A percentile compares a stretch with the other conserved stretches of the same genome.
phyloP scores from a whole-genome alignment of 2,329 filamentous ascomycete species.

The Aspergillus niger region DNA sequence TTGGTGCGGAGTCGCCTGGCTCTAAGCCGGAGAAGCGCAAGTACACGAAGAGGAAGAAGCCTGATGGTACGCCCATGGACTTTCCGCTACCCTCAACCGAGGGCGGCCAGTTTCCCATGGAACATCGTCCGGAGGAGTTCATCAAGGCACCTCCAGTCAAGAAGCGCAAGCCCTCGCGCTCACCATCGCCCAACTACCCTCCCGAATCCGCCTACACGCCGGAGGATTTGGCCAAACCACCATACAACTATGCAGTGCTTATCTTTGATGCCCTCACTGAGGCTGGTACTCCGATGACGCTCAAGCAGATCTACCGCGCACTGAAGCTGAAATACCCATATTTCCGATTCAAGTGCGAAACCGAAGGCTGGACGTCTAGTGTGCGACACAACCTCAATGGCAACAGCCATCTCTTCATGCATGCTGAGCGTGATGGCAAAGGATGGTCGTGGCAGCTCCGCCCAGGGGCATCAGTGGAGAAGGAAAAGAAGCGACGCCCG shows the following conservation, averaged over 20 bases:
- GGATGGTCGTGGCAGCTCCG: conserved; percentile 66
- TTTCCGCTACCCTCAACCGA: conserved; percentile 48
- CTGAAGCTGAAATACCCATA: conserved; percentile 66
- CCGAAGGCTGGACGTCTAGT: conserved; percentile 67
- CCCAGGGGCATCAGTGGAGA: conserved; percentile 61
- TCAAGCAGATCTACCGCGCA: conserved; percentile 67
- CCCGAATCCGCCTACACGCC: conserved; percentile 61
- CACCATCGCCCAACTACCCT: conserved; percentile 63
- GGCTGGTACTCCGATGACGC: conserved; percentile 59
- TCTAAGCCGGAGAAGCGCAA: conserved; percentile 51
- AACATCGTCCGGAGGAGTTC: conserved; percentile 44
- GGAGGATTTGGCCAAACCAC: conserved; percentile 64
- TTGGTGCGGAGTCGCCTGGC: conserved; percentile 37
- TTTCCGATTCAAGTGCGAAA: conserved; percentile 63
- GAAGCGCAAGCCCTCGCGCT: conserved; percentile 57
- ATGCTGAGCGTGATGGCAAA: conserved; percentile 63
- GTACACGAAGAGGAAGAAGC: conserved; percentile 51
- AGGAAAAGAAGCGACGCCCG: conserved; percentile 56
- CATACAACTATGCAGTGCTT: conserved; percentile 64
- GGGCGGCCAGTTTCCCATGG: conserved; percentile 36
- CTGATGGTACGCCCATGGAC: conserved; percentile 44
- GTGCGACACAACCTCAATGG: conserved; percentile 65
- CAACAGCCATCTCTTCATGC: conserved; percentile 60
- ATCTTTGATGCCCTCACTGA: conserved; percentile 65
- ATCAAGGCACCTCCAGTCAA: conserved; percentile 50